These are phyloP conservation scores for Aspergillus jensenii DNA, from an alignment of 2,329 filamentous ascomycete genomes.

Conservation along the genomic window DNA sequence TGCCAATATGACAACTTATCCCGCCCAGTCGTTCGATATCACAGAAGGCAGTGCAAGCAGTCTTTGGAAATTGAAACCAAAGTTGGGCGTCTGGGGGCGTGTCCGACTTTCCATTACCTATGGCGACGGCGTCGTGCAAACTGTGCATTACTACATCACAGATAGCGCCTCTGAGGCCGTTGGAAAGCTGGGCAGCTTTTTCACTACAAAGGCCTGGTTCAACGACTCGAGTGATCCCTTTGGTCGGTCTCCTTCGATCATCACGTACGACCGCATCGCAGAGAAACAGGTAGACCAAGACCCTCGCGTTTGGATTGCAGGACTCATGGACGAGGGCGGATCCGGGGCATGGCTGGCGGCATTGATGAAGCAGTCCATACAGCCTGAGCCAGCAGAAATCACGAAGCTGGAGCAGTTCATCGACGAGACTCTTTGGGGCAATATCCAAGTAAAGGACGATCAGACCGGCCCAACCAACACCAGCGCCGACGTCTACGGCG, in stretches of 20 bases:
- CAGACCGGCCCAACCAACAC: not conserved
- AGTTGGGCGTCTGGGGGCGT: constrained; percentile 50
- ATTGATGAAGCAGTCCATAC: constrained; percentile 55
- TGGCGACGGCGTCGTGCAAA: constrained; percentile 49
- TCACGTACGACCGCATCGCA: constrained; percentile 53
- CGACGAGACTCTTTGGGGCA: constrained; percentile 51
- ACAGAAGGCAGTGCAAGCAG: not conserved
- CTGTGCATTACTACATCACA: constrained; percentile 58
- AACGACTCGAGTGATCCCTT: constrained; percentile 55
- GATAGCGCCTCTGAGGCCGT: constrained; percentile 48
- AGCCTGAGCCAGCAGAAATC: constrained; percentile 52
- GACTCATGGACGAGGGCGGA: constrained; percentile 61
- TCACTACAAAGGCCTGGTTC: constrained; percentile 56
- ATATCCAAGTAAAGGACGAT: constrained; percentile 45
- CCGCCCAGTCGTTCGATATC: not conserved
- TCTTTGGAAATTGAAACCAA: constrained; percentile 35
- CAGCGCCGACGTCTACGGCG: constrained; percentile 36
- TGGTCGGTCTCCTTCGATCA: constrained; percentile 53
- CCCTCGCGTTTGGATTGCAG: constrained; percentile 58
- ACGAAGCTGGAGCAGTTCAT: constrained; percentile 56
- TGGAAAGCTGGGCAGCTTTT: constrained; percentile 51
- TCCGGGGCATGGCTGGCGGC: constrained; percentile 58
- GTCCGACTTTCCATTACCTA: constrained; percentile 51
- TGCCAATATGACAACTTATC: not conserved
- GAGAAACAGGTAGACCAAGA: constrained; percentile 44